These are phyloP conservation scores for Wallacemonas collosoma DNA, from an alignment of 208 protist genomes.

Conservation along the genomic window DNA sequence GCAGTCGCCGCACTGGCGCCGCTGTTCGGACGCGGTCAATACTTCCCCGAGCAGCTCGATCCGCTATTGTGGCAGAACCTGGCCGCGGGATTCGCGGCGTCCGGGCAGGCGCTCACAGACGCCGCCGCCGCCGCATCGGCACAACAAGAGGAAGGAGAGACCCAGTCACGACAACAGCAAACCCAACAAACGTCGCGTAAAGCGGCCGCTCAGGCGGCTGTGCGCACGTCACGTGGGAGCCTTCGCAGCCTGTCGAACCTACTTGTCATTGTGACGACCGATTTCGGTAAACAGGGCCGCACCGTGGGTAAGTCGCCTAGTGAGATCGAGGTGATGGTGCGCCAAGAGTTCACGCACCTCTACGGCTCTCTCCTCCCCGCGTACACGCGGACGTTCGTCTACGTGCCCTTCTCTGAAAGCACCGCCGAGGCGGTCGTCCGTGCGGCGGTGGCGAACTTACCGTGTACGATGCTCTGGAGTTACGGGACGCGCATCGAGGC, in stretches of 20 bases:
- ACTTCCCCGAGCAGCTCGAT: slow-evolving; percentile 70
- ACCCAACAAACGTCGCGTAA: background rate
- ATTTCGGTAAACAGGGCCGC: slow-evolving; percentile 81
- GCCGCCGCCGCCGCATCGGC: background rate
- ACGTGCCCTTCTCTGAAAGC: slow-evolving; percentile 44
- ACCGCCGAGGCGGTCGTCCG: slow-evolving; percentile 62
- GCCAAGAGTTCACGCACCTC: slow-evolving; percentile 54
- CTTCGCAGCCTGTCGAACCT: slow-evolving; percentile 51
- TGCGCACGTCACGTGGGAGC: background rate
- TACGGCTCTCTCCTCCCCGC: slow-evolving; percentile 70
- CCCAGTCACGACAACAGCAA: background rate
- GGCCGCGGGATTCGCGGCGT: background rate
- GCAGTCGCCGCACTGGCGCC: slow-evolving; percentile 59
- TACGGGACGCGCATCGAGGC: slow-evolving; percentile 22
- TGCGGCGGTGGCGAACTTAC: slow-evolving; percentile 42
- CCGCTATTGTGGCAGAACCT: background rate
- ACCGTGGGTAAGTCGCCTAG: slow-evolving; percentile 58
- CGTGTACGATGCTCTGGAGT: slow-evolving; percentile 32
- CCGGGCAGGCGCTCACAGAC: background rate
- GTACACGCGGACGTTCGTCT: slow-evolving; percentile 67
- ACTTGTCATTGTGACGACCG: slow-evolving; percentile 76
- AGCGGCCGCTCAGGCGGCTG: background rate
- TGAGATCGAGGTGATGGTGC: slow-evolving; percentile 69
- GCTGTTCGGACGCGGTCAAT: slow-evolving; percentile 63
- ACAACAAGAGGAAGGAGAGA: background rate